These are phyloP conservation scores for Ceraceosorus guamensis DNA, from an alignment of 1,284 basidiomycete genomes.

Conservation along the genomic window DNA sequence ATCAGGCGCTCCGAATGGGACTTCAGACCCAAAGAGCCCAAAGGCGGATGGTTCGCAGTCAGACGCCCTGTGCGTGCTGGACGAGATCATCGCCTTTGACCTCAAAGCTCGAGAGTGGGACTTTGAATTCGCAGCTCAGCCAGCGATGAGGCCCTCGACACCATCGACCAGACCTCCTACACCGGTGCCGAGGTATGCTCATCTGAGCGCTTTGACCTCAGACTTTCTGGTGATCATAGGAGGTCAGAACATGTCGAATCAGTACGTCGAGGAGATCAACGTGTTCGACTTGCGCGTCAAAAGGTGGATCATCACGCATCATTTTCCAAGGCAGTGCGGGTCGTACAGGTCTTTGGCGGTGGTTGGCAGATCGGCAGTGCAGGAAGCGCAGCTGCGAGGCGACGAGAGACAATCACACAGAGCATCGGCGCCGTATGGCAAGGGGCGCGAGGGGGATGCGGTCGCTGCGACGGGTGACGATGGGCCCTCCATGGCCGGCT, in stretches of 20 bases:
- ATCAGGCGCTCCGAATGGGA: slow-evolving; percentile 12
- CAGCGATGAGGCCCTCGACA: background rate
- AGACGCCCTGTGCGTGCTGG: slow-evolving; percentile 27
- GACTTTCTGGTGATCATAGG: slow-evolving; percentile 74
- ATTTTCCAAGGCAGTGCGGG: slow-evolving; percentile 34
- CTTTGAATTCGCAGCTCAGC: slow-evolving; percentile 10
- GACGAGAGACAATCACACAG: too few relatives aligned
- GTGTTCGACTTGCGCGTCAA: slow-evolving; percentile 50
- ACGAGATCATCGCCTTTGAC: slow-evolving; percentile 37
- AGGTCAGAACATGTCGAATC: slow-evolving; percentile 66
- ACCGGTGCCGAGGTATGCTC: slow-evolving; percentile 36
- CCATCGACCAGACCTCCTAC: background rate
- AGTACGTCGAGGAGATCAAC: slow-evolving; percentile 49
- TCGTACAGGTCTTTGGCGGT: slow-evolving; percentile 36
- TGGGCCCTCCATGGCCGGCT: too few relatives aligned
- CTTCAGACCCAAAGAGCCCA: background rate
- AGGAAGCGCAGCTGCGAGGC: slow-evolving; percentile 9
- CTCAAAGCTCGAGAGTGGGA: slow-evolving; percentile 34
- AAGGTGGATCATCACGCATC: slow-evolving; percentile 24
- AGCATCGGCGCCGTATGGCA: too few relatives aligned
- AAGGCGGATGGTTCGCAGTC: background rate
- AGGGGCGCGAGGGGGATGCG: background rate
- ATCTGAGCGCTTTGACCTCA: slow-evolving; percentile 32
- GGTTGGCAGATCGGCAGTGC: slow-evolving; percentile 14
- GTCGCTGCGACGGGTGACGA: too few relatives aligned